Evolutionary conservation across 441 rosid genomes (phyloP).

Genomic region (Populus hybrid): DNA sequence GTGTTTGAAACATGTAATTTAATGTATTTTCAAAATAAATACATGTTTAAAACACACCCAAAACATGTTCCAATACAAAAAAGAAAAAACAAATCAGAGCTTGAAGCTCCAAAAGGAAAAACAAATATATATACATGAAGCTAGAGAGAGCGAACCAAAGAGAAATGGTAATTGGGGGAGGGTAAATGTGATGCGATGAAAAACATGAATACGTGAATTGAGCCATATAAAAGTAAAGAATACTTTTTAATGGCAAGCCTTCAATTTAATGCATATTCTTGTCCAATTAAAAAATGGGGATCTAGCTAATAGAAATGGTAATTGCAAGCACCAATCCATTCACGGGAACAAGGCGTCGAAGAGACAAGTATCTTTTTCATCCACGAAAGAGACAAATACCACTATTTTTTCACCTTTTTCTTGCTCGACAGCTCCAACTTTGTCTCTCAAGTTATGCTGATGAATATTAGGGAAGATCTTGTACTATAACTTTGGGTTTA

Average conservation of each 20-base stretch:
- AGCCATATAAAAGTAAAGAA: too few species aligned
- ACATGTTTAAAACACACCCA: neutral
- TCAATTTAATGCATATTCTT: neutral
- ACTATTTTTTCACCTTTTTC: neutral
- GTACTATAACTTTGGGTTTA: too few species aligned
- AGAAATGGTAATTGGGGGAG: neutral
- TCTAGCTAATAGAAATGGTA: too few species aligned
- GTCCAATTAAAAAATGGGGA: too few species aligned
- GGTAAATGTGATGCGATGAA: too few species aligned
- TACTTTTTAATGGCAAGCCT: neutral
- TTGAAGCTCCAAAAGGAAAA: constrained; percentile 1
- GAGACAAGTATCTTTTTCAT: neutral
- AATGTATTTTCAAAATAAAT: too few species aligned
- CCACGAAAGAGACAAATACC: neutral
- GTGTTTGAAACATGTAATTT: too few species aligned
- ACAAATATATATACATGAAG: neutral
- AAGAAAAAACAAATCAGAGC: neutral
- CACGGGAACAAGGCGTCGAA: neutral
- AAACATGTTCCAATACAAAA: too few species aligned
- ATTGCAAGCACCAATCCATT: neutral
- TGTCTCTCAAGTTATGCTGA: neutral
- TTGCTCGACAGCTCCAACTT: neutral
- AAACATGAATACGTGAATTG: neutral
- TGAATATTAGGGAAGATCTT: too few species aligned
- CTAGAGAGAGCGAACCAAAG: neutral